Percentiles rank a stretch among this genome's conserved stretches.
Evolutionary conservation across 169 alveolate genomes (phyloP).

Genomic region (Perkinsus marinus): DNA sequence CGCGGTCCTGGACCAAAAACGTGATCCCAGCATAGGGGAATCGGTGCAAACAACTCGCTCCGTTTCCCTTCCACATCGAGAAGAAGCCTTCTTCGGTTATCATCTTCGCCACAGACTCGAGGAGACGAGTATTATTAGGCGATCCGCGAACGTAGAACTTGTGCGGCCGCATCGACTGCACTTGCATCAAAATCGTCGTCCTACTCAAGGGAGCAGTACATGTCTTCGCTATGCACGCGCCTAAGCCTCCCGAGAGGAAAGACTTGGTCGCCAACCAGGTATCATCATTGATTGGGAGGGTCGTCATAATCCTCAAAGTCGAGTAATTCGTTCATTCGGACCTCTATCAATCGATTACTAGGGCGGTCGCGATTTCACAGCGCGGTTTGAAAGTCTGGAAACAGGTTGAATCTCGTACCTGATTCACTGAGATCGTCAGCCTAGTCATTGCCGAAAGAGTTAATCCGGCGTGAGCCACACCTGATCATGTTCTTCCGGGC

Average conservation of each 20-base stretch:
- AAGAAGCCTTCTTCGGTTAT: neutral
- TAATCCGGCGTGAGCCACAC: too few species aligned
- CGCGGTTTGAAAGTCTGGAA: neutral
- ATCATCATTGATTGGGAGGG: neutral
- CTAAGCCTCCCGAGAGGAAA: neutral
- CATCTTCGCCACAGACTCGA: neutral
- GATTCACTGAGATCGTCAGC: too few species aligned
- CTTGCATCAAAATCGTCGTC: neutral
- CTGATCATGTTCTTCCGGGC: too few species aligned
- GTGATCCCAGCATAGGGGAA: neutral
- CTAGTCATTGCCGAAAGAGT: too few species aligned
- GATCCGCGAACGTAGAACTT: neutral
- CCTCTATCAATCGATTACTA: neutral
- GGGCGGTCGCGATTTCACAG: neutral
- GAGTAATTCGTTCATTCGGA: neutral
- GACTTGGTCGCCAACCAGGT: neutral
- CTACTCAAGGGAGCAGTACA: neutral
- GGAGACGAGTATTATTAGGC: neutral
- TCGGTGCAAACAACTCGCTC: neutral
- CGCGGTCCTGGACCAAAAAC: neutral
- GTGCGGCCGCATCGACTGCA: neutral
- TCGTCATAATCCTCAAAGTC: neutral
- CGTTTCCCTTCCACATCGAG: neutral
- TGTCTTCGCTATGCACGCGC: neutral
- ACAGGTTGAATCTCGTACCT: too few species aligned